A percentile compares a stretch with the other conserved stretches of the same genome.
These are phyloP conservation scores for Glebionis coronaria DNA, from an alignment of 129 eudicot species.

Conservation along the genomic window DNA sequence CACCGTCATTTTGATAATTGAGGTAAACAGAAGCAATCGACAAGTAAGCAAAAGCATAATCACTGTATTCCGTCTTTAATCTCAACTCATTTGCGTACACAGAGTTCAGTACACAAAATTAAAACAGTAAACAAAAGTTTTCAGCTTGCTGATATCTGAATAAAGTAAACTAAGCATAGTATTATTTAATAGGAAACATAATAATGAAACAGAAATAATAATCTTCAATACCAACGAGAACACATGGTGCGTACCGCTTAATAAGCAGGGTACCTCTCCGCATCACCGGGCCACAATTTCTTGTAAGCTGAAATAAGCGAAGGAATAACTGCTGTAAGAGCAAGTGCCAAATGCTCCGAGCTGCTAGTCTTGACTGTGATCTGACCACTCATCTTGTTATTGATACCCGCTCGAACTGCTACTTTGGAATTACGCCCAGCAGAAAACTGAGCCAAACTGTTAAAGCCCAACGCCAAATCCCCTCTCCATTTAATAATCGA, in stretches of 20 bases:
- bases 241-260: conserved; percentile 22
- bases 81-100: conserved; percentile 29
- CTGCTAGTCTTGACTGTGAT: conserved; percentile 85
- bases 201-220: conserved; percentile 7
- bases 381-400: conserved; percentile 83
- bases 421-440: conserved; percentile 80
- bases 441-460: conserved; percentile 65
- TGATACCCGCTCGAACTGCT: conserved; percentile 70
- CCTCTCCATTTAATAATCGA: conserved; percentile 81
- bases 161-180: conserved; percentile 23
- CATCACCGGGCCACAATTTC: conserved; percentile 47
- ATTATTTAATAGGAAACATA: conserved; percentile 16
- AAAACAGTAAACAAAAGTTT: conserved; percentile 20
- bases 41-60: background rate
- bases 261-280: conserved; percentile 59
- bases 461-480: conserved; percentile 67
- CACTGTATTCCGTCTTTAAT: conserved; percentile 31
- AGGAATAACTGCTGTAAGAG: conserved; percentile 69
- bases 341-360: conserved; percentile 79
- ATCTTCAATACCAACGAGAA: conserved; percentile 13
- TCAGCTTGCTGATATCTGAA: conserved; percentile 13
- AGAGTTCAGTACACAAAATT: conserved; percentile 28
- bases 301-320: conserved; percentile 59
- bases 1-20: background rate
- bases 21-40: background rate